Base-by-base conservation (phyloP, 2,329 filamentous ascomycete genomes). In the Zasmidium angulare region DNA sequence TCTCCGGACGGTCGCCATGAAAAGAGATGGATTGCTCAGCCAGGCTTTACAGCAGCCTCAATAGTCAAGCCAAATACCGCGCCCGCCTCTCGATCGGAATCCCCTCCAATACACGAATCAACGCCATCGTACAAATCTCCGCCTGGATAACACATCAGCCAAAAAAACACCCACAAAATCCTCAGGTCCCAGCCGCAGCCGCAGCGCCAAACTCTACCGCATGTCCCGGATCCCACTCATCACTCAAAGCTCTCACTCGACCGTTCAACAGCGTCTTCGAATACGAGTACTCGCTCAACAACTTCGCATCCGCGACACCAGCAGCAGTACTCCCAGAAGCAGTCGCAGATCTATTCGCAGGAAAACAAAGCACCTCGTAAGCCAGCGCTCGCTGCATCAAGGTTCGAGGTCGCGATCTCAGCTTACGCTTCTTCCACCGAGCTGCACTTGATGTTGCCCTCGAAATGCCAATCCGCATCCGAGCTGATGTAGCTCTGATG, bases 401-500 rank as follows among this genome's bases (percentile, higher is more conserved):
- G 19, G 26, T 43, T 10, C 26, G 46, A 43, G 31, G n/a, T n/a
- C n/a, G n/a, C n/a, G 17, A 17, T 24, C 36, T n/a, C 50, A 31
- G 75, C 76, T 67, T 64, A 69, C 66, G 36, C 6, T 19, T 64
- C 64, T 55, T 66, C 63, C 29, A 67, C 56, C 24, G 56, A 57
- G 53, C 60, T 68, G 58, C 68, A 69, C 50, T 61, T 62, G 52
- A 73, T 68, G 36, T 66, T 69, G 10, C 72, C 72, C 55, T 74
- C 72, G 55, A 75, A 72, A 57, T 75, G 72, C 72, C 72, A 75
- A 55, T 74, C 72, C 1, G 65, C 54, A 63, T 74, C 72, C 29
- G 63, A 69, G 9, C 63, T 66, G 46, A 74, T 68, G 31, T 68
- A 73, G 29, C 67, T 65, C 46, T 65, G 54, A 53, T 71, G 71